phyloP scores from a whole-genome alignment of 176 grass and related monocot genomes.

The Phragmites australis region DNA sequence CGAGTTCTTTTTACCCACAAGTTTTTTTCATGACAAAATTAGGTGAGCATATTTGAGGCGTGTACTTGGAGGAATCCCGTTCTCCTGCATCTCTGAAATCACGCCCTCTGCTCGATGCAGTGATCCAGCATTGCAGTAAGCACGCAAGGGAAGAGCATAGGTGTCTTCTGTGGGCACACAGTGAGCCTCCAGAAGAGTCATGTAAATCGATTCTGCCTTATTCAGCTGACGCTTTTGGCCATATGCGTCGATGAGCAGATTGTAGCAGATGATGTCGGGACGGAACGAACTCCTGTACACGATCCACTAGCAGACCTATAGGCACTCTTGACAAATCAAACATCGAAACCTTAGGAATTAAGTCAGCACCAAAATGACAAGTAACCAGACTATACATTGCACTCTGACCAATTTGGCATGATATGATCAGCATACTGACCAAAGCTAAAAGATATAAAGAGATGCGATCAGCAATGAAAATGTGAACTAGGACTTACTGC shows the following conservation, averaged over 20 bases:
- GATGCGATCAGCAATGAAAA: background rate
- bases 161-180: conserved; percentile 95
- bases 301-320: conserved; percentile 89
- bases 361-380: background rate
- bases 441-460: background rate
- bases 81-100: conserved; percentile 81
- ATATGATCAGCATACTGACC: background rate
- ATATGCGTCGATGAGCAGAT: conserved; percentile 83
- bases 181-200: conserved; percentile 59
- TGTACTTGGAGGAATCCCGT: conserved; percentile 67
- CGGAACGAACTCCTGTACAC: conserved; percentile 73
- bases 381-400: background rate
- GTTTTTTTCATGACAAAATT: background rate
- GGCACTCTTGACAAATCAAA: conserved; percentile 39
- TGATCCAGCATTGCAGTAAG: conserved; percentile 63
- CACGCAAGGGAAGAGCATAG: conserved; percentile 71
- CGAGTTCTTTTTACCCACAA: background rate
- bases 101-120: conserved; percentile 76
- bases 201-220: conserved; percentile 72
- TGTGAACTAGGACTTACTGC: conserved; percentile 45
- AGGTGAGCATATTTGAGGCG: background rate
- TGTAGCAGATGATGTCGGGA: conserved; percentile 78
- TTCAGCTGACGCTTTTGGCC: conserved; percentile 52
- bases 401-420: background rate
- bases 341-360: conserved; percentile 27